Conservation (phyloP, 2,329 filamentous ascomycete species). For the Monosporascus sp. region DNA sequence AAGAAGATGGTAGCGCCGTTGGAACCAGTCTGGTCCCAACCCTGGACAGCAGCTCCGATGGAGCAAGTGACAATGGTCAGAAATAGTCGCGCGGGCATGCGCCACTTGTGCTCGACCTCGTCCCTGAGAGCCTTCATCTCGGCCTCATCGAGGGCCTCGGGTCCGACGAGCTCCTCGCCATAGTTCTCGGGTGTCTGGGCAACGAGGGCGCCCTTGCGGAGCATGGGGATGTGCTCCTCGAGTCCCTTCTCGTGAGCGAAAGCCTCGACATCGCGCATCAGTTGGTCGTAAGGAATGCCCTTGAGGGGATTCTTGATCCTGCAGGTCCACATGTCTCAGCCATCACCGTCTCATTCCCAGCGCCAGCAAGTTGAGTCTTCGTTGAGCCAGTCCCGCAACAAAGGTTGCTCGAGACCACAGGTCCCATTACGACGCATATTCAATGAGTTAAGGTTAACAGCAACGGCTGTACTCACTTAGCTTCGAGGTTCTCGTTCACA, state of each 20-base stretch:
- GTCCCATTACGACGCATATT: background rate
- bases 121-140: constrained; percentile 56
- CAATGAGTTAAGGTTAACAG: background rate
- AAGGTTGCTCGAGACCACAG: background rate
- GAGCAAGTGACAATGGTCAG: constrained; percentile 64
- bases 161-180: constrained; percentile 51
- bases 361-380: background rate
- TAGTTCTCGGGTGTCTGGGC: constrained; percentile 63
- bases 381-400: background rate
- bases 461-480: constrained; percentile 31
- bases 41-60: constrained; percentile 64
- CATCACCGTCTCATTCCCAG: background rate
- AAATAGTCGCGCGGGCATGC: constrained; percentile 56
- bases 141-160: constrained; percentile 51
- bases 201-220: constrained; percentile 67
- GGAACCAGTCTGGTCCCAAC: constrained; percentile 62
- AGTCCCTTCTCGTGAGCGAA: constrained; percentile 59
- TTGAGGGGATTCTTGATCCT: constrained; percentile 44
- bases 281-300: constrained; percentile 43
- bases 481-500: constrained; percentile 35
- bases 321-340: background rate
- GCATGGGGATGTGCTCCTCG: constrained; percentile 49
- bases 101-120: constrained; percentile 64
- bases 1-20: constrained; percentile 62
- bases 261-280: constrained; percentile 51